phyloP scores from a whole-genome alignment of 371 early-diverging fungal species.

The Globomyces sp. region DNA sequence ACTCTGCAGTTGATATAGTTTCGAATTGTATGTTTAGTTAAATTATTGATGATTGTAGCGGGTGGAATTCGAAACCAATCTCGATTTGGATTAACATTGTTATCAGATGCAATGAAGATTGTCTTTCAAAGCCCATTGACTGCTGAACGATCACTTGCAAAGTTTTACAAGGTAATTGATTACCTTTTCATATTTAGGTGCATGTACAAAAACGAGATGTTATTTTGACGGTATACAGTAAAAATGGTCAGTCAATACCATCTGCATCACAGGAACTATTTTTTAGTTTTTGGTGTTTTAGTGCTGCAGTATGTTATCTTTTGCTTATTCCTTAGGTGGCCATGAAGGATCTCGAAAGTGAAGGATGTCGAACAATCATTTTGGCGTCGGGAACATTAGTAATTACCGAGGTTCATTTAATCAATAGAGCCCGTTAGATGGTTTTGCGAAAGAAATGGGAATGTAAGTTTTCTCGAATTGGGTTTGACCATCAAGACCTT shows the following conservation, averaged over 20 bases:
- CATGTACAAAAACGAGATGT: too few relatives aligned
- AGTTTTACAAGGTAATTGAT: too few relatives aligned
- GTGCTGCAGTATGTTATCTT: conserved; percentile 8
- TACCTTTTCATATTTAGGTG: too few relatives aligned
- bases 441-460: conserved; percentile 42
- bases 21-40: too few relatives aligned
- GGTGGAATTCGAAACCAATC: too few relatives aligned
- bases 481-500: conserved; percentile 28
- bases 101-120: neutral
- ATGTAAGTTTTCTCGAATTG: conserved; percentile 10
- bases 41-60: too few relatives aligned
- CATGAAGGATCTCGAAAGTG: conserved; percentile 26
- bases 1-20: too few relatives aligned
- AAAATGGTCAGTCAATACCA: neutral
- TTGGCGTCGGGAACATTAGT: conserved; percentile 44
- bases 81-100: neutral
- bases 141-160: neutral
- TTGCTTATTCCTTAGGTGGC: conserved; percentile 25
- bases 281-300: conserved; percentile 44
- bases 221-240: too few relatives aligned
- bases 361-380: conserved; percentile 27
- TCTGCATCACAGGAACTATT: conserved; percentile 1
- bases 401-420: neutral
- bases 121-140: neutral
- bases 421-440: conserved; percentile 42